Evolutionary conservation across 148 eudicot genomes (phyloP).

Genomic region (Mesembryanthemum crystallinum): DNA sequence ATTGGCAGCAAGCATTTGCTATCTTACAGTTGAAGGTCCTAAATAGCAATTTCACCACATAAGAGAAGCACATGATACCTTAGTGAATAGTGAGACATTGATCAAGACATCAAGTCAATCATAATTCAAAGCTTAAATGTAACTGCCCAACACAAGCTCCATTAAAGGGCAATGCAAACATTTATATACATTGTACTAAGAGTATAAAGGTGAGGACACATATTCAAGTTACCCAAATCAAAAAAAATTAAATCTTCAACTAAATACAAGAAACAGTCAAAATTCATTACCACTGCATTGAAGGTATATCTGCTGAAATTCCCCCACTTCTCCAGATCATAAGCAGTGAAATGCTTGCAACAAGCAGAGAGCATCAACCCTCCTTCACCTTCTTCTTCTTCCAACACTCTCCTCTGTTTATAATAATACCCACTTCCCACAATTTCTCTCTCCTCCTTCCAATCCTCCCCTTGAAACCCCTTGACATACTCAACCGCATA

Average conservation of each 20-base stretch:
- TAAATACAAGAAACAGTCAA: neutral
- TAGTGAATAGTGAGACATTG: too few species aligned
- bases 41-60: neutral
- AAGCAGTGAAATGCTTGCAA: slow-evolving; percentile 94
- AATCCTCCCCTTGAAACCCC: slow-evolving; percentile 60
- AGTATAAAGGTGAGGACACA: too few species aligned
- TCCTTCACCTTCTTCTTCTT: slow-evolving; percentile 27
- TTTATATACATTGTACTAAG: too few species aligned
- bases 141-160: too few species aligned
- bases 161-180: too few species aligned
- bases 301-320: slow-evolving; percentile 66
- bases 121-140: too few species aligned
- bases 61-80: neutral
- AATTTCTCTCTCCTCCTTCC: slow-evolving; percentile 13
- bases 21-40: neutral
- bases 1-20: neutral
- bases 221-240: neutral
- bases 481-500: slow-evolving; percentile 64
- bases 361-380: slow-evolving; percentile 90
- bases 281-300: slow-evolving; percentile 65
- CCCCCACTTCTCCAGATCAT: slow-evolving; percentile 87
- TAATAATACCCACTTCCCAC: neutral
- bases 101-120: too few species aligned
- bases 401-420: slow-evolving; percentile 38
- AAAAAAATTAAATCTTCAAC: neutral